Evolutionary conservation across 805 yeast genomes (phyloP).

Genomic region (Zygoascus bituminiphila): DNA sequence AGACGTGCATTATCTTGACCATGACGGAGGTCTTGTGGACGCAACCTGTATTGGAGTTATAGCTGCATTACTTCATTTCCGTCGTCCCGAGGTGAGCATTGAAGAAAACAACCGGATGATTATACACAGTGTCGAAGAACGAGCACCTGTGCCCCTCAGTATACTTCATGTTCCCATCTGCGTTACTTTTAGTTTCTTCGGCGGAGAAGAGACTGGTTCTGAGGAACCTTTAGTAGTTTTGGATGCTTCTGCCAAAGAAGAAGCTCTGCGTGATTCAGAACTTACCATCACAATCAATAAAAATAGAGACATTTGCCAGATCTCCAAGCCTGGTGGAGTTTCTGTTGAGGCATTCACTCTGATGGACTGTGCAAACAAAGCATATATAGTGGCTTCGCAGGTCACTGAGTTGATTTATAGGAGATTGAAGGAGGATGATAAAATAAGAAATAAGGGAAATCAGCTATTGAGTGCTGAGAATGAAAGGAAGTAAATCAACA

Average conservation of each 20-base stretch:
- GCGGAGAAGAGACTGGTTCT: conserved; percentile 42
- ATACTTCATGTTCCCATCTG: conserved; percentile 86
- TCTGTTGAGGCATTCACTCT: conserved; percentile 66
- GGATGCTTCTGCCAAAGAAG: conserved; percentile 77
- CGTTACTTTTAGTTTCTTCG: conserved; percentile 79
- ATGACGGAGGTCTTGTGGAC: conserved; percentile 90
- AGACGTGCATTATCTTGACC: conserved; percentile 79
- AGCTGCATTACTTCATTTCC: conserved; percentile 74
- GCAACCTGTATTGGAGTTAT: conserved; percentile 85
- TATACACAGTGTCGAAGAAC: conserved; percentile 63
- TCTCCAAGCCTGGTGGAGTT: conserved; percentile 83
- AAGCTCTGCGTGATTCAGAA: conserved; percentile 63
- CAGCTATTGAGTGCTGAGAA: conserved; percentile 25
- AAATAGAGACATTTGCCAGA: conserved; percentile 84
- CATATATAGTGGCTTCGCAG: conserved; percentile 52
- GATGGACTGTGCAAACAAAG: conserved; percentile 59
- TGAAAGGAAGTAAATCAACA: too few species aligned
- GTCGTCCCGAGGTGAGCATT: conserved; percentile 74
- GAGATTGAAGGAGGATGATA: conserved; percentile 48
- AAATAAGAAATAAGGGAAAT: conserved; percentile 37
- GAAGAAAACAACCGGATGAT: conserved; percentile 36
- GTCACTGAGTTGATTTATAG: conserved; percentile 57
- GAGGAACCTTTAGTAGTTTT: conserved; percentile 40
- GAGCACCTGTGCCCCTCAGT: conserved; percentile 81
- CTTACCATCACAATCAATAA: conserved; percentile 82